These are phyloP conservation scores for Punctularia strigosozonata DNA, from an alignment of 768 basidiomycete genomes.

Conservation along the genomic window DNA sequence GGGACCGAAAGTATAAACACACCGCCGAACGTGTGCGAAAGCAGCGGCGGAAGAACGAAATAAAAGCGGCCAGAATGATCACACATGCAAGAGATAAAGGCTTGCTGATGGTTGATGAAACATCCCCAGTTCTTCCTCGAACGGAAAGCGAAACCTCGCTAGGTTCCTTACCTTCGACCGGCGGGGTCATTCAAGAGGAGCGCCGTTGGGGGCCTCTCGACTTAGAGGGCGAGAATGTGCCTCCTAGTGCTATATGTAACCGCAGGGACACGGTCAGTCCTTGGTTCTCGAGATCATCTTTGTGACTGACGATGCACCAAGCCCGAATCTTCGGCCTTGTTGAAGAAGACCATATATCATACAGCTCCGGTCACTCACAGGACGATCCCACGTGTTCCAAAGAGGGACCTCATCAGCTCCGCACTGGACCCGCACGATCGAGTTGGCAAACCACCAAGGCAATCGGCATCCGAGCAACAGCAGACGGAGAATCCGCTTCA, in stretches of 20 bases:
- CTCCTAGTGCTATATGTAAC: conserved; percentile 60
- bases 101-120: conserved; percentile 17
- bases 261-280: conserved; percentile 50
- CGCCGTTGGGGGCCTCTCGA: conserved; percentile 45
- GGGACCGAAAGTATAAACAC: conserved; percentile 43
- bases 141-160: too few species aligned
- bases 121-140: conserved; percentile 6
- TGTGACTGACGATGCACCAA: conserved; percentile 13
- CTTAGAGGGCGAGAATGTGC: conserved; percentile 55
- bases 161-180: not conserved
- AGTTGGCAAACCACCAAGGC: conserved; percentile 31
- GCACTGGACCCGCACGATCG: conserved; percentile 39
- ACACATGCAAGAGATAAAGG: conserved; percentile 36
- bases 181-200: conserved; percentile 24
- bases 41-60: conserved; percentile 30
- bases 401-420: conserved; percentile 32
- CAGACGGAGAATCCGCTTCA: conserved; percentile 31
- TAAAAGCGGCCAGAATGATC: conserved; percentile 32
- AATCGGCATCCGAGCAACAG: conserved; percentile 49
- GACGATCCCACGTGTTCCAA: conserved; percentile 36
- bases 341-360: conserved; percentile 45
- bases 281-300: not conserved
- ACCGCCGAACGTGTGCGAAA: conserved; percentile 30
- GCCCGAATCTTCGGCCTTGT: conserved; percentile 41
- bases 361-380: conserved; percentile 41